Evolutionary conservation across 192 early-diverging fungal species (phyloP).

Genomic region (Podila verticillata): DNA sequence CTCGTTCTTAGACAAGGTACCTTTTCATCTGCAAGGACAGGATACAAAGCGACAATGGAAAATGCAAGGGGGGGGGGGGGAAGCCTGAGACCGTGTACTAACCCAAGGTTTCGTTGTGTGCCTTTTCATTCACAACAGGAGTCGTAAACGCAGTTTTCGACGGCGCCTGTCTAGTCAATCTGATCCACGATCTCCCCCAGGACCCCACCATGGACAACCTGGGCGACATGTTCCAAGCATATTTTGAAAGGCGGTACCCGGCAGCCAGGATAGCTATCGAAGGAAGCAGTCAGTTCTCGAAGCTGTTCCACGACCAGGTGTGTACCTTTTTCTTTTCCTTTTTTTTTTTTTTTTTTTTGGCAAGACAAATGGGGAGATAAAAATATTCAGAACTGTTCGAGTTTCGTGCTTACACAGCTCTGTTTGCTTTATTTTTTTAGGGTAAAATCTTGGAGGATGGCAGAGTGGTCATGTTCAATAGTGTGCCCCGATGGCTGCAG

Average conservation of each 20-base stretch:
- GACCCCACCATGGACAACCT: slow-evolving; percentile 28
- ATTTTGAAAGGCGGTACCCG: slow-evolving; percentile 36
- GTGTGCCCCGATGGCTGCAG: slow-evolving; percentile 33
- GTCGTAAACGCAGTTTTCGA: slow-evolving; percentile 46
- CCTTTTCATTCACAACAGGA: slow-evolving; percentile 1
- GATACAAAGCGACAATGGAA: neutral
- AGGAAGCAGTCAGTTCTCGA: slow-evolving; percentile 38
- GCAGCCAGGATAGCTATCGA: slow-evolving; percentile 44
- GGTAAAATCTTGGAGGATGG: slow-evolving; percentile 33
- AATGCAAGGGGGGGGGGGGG: neutral
- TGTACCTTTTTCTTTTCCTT: neutral
- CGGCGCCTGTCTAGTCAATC: slow-evolving; percentile 41
- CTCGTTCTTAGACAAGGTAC: slow-evolving; percentile 21
- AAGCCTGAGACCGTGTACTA: neutral
- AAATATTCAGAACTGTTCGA: no score
- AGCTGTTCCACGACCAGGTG: slow-evolving; percentile 46
- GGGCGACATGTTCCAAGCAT: slow-evolving; percentile 31
- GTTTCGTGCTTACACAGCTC: neutral
- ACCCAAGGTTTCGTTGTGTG: neutral
- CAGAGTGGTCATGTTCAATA: slow-evolving; percentile 43
- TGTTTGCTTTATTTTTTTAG: slow-evolving; percentile 2
- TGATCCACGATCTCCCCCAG: slow-evolving; percentile 36
- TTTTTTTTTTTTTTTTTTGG: neutral
- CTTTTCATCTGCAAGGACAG: neutral
- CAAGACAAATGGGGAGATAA: neutral